phyloP scores from a whole-genome alignment of 305 asterid species.

The Solanum hybrid region DNA sequence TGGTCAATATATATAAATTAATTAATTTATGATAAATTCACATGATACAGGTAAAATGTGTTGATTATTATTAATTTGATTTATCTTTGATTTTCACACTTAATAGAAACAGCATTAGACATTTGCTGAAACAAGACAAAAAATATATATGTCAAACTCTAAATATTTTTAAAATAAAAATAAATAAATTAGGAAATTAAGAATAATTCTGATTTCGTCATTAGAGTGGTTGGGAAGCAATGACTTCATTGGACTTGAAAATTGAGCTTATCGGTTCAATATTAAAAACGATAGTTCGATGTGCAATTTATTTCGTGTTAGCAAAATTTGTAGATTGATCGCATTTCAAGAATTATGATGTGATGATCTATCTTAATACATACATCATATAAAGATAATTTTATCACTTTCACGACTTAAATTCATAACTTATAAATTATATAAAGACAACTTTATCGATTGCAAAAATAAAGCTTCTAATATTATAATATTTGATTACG shows the following conservation, averaged over 20 bases:
- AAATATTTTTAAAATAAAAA: neutral
- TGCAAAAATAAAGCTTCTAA: neutral
- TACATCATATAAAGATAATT: neutral
- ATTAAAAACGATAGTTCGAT: neutral
- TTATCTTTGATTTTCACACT: neutral
- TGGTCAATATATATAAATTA: neutral
- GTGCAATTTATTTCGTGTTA: neutral
- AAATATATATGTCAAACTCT: neutral
- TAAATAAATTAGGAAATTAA: neutral
- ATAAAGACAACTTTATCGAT: neutral
- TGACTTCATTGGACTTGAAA: neutral
- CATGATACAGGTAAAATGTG: neutral
- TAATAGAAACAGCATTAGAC: neutral
- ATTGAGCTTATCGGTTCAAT: neutral
- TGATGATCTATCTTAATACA: neutral
- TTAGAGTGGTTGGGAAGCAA: neutral
- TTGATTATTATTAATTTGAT: neutral
- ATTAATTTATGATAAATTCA: neutral
- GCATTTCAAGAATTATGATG: neutral
- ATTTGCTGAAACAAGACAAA: neutral
- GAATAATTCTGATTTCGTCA: neutral
- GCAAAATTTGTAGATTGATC: too few species aligned
- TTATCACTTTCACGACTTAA: fast-evolving
- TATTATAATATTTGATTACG: neutral
- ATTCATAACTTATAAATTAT: neutral